phyloP scores from a whole-genome alignment of 352 stramenopile genomes.

The Pilasporangium apinafurcum region DNA sequence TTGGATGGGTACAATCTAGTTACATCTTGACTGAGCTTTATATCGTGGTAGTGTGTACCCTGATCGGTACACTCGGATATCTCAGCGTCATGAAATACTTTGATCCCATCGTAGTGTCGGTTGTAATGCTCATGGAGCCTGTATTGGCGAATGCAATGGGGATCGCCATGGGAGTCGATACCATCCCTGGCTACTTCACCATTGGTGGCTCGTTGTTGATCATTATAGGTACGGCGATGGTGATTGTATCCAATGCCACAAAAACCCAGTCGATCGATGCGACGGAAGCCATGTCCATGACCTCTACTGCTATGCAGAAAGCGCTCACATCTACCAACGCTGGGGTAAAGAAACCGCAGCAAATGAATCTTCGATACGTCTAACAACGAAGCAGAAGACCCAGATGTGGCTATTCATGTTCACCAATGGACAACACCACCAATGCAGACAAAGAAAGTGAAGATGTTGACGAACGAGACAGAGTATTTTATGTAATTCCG shows the following conservation, averaged over 20 bases:
- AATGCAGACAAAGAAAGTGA: neutral
- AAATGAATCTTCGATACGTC: neutral
- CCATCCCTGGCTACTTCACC: slow-evolving; percentile 68
- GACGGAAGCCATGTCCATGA: slow-evolving; percentile 72
- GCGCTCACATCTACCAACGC: slow-evolving; percentile 18
- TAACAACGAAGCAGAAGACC: neutral
- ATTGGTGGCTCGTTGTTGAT: slow-evolving; percentile 58
- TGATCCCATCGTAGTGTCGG: slow-evolving; percentile 82
- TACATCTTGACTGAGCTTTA: slow-evolving; percentile 73
- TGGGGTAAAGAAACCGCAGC: slow-evolving; percentile 7
- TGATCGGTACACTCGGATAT: slow-evolving; percentile 83
- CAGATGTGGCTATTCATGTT: neutral
- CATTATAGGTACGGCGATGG: slow-evolving; percentile 57
- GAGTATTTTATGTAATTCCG: neutral
- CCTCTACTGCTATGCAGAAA: slow-evolving; percentile 34
- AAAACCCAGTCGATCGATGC: slow-evolving; percentile 43
- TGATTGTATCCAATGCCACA: slow-evolving; percentile 68
- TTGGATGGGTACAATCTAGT: slow-evolving; percentile 76
- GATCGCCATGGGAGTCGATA: slow-evolving; percentile 59
- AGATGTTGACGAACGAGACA: neutral
- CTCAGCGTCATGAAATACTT: slow-evolving; percentile 91
- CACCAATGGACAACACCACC: neutral
- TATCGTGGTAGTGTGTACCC: slow-evolving; percentile 82
- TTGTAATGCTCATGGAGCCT: slow-evolving; percentile 88
- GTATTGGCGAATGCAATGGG: slow-evolving; percentile 73